Base-by-base conservation (phyloP, 805 yeast genomes). In the Saccharomycopsis selenospora region DNA sequence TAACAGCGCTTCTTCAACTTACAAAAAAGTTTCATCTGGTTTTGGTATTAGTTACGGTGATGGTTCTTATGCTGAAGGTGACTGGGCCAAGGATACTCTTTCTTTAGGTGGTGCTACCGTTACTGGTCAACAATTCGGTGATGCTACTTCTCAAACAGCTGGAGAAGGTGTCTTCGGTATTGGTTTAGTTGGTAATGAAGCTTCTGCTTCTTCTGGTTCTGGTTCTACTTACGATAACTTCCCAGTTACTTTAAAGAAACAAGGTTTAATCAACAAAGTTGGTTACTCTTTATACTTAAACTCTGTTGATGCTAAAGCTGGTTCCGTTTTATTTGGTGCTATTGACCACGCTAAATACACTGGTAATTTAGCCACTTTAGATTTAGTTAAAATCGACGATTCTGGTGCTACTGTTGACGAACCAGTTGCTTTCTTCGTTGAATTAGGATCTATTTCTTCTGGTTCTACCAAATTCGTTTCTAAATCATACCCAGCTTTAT, bases 301-400 rank as follows among this genome's bases (percentile, higher is more conserved):
- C 55, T 63, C 67, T 2, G 56, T 61, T 13, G 63, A 64, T 36
- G 66, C 76, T 0, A 44, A 56, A 3, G 52, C 67, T 1, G 90
- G 88, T 3, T 64, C 71, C n/a, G 67, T 84, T 17, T 61, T 84
- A 44, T 85, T 85, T 66, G 91, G 91, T 42, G 91, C 82, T 27
- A 72, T 80, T 28, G 91, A 84, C 58, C 76, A 73, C 50, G 73
- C 77, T 33, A 82, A 82, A 63, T 81, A 76, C 61, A 47, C 62
- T 0, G 89, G 87, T 20, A 56, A 63, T 30, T 61, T 81, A 41
- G 62, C 69, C 30, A 63, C 76, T 1, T 59, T 82, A 8, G 82
- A 83, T 22, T 55, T 79, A 33, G 67, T 77, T 51, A 77, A 78
- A 60, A 61, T 72, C 11, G 58, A 62, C 20, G 59, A 56, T 30